phyloP scores from a whole-genome alignment of 768 basidiomycete species.

The Russula sp. region DNA sequence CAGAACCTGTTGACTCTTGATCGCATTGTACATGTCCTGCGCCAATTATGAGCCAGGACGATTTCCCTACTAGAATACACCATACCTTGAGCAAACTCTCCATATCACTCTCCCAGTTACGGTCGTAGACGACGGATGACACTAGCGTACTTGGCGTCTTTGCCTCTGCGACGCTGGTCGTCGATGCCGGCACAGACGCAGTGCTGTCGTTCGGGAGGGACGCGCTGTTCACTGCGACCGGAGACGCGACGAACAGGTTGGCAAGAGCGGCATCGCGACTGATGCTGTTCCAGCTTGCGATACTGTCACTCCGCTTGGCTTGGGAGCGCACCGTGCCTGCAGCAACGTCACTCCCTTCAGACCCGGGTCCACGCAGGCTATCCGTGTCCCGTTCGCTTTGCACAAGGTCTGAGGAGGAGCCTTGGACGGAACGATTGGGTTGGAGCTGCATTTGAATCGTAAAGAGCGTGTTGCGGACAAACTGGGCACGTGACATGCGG shows the following conservation, averaged over 20 bases:
- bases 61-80: neutral
- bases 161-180: conserved; percentile 39
- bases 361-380: conserved; percentile 50
- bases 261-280: conserved; percentile 49
- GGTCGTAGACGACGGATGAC: conserved; percentile 46
- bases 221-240: conserved; percentile 14
- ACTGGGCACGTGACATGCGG: conserved; percentile 89
- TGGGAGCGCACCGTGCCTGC: conserved; percentile 36
- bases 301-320: conserved; percentile 74
- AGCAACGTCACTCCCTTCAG: conserved; percentile 50
- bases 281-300: conserved; percentile 79
- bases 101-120: conserved; percentile 82
- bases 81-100: conserved; percentile 78
- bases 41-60: conserved; percentile 1
- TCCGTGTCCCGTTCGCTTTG: conserved; percentile 66
- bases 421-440: conserved; percentile 40
- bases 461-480: conserved; percentile 85
- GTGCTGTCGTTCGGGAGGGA: conserved; percentile 53
- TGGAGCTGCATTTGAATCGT: conserved; percentile 78
- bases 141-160: conserved; percentile 33
- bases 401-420: conserved; percentile 57
- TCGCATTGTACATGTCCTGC: conserved; percentile 93
- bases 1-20: conserved; percentile 87
- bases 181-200: conserved; percentile 48
- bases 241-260: conserved; percentile 28